Evolutionary conservation across 1,284 basidiomycete genomes (phyloP).

Genomic region (Wallemia ichthyophaga): DNA sequence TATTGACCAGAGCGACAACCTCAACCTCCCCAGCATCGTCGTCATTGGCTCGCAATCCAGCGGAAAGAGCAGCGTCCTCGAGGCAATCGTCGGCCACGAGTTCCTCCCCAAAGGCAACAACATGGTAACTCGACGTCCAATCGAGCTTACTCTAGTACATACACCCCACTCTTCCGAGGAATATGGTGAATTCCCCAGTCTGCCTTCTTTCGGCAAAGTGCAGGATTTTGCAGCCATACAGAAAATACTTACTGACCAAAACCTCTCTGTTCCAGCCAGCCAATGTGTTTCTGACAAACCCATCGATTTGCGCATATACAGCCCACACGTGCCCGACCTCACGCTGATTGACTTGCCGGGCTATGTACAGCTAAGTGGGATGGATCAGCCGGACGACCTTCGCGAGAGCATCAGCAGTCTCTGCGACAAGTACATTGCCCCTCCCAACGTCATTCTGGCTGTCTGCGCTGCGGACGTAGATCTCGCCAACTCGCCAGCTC

Average conservation of each 20-base stretch:
- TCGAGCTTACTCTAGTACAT: slow-evolving; percentile 87
- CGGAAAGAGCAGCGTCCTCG: slow-evolving; percentile 87
- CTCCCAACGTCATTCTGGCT: slow-evolving; percentile 91
- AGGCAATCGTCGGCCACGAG: slow-evolving; percentile 91
- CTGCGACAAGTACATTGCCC: slow-evolving; percentile 87
- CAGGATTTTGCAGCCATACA: slow-evolving; percentile 72
- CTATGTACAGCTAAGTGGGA: slow-evolving; percentile 76
- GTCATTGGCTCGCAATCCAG: slow-evolving; percentile 95
- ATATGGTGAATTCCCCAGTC: slow-evolving; percentile 76
- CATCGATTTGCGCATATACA: slow-evolving; percentile 87
- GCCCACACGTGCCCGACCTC: slow-evolving; percentile 78
- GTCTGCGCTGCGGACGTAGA: slow-evolving; percentile 97
- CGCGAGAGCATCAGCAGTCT: slow-evolving; percentile 70
- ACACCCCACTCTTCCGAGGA: slow-evolving; percentile 36
- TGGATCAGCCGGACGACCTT: slow-evolving; percentile 83
- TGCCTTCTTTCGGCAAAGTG: slow-evolving; percentile 50
- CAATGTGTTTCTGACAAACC: slow-evolving; percentile 81
- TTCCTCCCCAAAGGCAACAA: slow-evolving; percentile 96
- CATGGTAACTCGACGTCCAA: slow-evolving; percentile 95
- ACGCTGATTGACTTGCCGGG: slow-evolving; percentile 92
- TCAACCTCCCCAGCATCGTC: slow-evolving; percentile 87
- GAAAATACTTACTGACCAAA: slow-evolving; percentile 72
- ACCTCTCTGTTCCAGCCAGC: slow-evolving; percentile 60
- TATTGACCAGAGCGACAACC: slow-evolving; percentile 75
- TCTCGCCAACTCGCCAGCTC: slow-evolving; percentile 83